Base-by-base conservation (phyloP, 1,284 basidiomycete genomes). In the Tylopilus sp. region DNA sequence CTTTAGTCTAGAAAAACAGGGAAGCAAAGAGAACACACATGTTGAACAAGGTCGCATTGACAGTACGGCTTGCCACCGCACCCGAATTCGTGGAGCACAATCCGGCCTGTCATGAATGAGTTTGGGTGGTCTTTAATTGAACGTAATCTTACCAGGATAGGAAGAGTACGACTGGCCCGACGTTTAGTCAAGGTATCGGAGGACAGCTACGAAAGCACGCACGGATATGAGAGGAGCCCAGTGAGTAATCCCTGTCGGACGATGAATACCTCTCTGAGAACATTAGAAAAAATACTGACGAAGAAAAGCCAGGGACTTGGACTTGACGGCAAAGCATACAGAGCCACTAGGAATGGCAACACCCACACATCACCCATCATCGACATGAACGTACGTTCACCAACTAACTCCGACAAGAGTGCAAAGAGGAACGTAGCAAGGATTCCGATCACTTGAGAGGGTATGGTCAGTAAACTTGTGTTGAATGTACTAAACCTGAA, bases 401-500 rank as follows among this genome's bases (percentile, higher is more conserved):
- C 79, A 22, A 86, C 74, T 2, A 73, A 72, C 65, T 88, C 86
- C 3, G 84, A 86, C n/a, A 86, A 58, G 18, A 85, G 61, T 0
- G 85, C 82, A 53, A 86, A 78, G 18, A 72, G 60, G 54, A 83
- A 80, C 80, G 85, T 84, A 15, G 79, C 82, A 26, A 85, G 60
- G 41, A 84, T 82, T 3, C 79, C 80, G 2, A 79, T 71, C 10
- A 85, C 79, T 7, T 79, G 81, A 3, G 81, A 83, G 0, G 89
- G 89, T 57, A 92, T 88, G 7, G 82, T 85, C 60, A 92, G 81
- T 49, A 92, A 77, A 72, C 91, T 91, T 24, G 87, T 83, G 62
- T 86, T 71, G 58, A 89, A 85, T 2, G 89, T 91, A 66, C 78
- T 80, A 77, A 91, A 92, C 1, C 87, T 87, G 61, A 2, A 33